A percentile compares a stretch with the other conserved stretches of the same genome.
Evolutionary conservation across 2,329 filamentous ascomycete genomes (phyloP).

Genomic region (Talaromyces sp.): DNA sequence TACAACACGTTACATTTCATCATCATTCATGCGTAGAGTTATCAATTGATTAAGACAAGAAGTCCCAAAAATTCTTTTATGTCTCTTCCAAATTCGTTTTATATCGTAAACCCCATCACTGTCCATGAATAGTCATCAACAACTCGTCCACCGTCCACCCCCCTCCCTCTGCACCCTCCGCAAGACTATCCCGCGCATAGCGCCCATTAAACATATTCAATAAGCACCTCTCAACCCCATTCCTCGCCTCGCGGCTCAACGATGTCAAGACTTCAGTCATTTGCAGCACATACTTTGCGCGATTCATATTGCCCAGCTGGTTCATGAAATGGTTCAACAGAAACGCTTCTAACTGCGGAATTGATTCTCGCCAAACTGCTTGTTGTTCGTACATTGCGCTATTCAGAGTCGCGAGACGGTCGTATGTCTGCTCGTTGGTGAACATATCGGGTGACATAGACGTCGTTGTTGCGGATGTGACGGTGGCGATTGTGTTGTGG

Average conservation of each 20-base stretch:
- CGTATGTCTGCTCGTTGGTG: conserved; percentile 1
- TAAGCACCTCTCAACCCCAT: conserved; percentile 2
- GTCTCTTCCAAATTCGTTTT: neutral
- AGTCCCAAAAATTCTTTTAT: neutral
- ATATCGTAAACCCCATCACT: neutral
- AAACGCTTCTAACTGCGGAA: conserved; percentile 4
- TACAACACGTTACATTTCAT: neutral
- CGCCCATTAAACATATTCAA: neutral
- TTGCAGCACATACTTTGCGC: conserved; percentile 1
- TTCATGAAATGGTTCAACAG: conserved; percentile 10
- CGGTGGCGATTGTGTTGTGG: neutral
- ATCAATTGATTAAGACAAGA: neutral
- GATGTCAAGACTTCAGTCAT: conserved; percentile 2
- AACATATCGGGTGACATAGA: neutral
- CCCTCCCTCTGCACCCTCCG: neutral
- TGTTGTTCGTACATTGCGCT: conserved; percentile 5
- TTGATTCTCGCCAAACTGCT: conserved; percentile 5
- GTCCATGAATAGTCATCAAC: conserved; percentile 9
- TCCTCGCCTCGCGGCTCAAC: conserved; percentile 5
- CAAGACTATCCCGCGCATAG: neutral
- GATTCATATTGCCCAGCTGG: conserved; percentile 8
- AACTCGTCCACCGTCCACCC: conserved; percentile 7
- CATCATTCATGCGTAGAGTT: neutral
- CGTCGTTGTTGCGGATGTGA: neutral
- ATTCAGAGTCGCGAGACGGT: conserved; percentile 6